Percentiles rank a stretch among this genome's conserved stretches.
Conservation (phyloP, 129 eudicot species). For the Saposhnikovia divaricata region DNA sequence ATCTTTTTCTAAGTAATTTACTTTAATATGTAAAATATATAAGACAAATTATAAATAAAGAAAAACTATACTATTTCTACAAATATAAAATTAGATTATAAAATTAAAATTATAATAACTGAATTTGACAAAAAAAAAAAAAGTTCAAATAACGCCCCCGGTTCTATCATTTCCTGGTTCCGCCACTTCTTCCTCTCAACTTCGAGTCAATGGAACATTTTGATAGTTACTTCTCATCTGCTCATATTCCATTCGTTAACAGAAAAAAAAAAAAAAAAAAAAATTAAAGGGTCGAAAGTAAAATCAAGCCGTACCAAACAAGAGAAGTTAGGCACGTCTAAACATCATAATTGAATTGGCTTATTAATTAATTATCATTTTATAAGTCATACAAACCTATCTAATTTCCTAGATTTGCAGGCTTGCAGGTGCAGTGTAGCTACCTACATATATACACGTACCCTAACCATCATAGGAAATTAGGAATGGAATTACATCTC, state of each 20-base stretch:
- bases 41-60: too few relatives aligned
- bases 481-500: background rate
- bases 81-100: too few relatives aligned
- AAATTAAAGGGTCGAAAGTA: too few relatives aligned
- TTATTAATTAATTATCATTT: background rate
- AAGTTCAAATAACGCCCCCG: too few relatives aligned
- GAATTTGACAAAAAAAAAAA: too few relatives aligned
- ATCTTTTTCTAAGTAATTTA: too few relatives aligned
- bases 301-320: background rate
- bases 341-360: background rate
- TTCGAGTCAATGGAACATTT: background rate
- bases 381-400: background rate
- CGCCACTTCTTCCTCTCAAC: too few relatives aligned
- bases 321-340: conserved; percentile 2
- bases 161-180: too few relatives aligned
- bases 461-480: background rate
- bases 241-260: background rate
- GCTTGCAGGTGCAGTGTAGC: background rate
- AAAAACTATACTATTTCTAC: too few relatives aligned
- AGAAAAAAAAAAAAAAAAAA: too few relatives aligned
- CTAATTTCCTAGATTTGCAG: background rate
- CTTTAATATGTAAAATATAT: too few relatives aligned
- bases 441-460: background rate
- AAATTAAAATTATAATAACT: too few relatives aligned
- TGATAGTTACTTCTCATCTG: background rate